Evolutionary conservation across 2,329 filamentous ascomycete species (phyloP).

Genomic region (Massarina eburnea): DNA sequence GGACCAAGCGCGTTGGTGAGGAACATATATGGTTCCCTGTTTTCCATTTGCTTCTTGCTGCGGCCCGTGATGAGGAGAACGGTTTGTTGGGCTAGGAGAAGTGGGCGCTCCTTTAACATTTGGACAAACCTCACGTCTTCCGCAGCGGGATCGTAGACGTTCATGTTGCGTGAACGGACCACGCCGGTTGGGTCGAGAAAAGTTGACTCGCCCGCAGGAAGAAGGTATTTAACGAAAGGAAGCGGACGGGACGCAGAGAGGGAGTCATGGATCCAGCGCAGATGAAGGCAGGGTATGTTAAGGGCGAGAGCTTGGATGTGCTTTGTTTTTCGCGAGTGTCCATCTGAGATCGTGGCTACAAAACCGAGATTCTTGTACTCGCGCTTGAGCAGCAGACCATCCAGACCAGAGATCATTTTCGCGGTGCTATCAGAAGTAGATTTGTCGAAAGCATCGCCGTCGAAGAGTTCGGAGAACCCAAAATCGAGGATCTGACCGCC

Average conservation of each 20-base stretch:
- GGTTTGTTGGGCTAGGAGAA: slow-evolving; percentile 63
- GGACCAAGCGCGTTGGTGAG: slow-evolving; percentile 78
- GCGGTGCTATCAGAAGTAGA: slow-evolving; percentile 19
- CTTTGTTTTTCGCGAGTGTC: slow-evolving; percentile 82
- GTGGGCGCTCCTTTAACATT: slow-evolving; percentile 50
- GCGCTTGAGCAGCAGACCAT: slow-evolving; percentile 56
- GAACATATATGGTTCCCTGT: slow-evolving; percentile 74
- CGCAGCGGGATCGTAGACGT: slow-evolving; percentile 58
- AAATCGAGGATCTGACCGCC: slow-evolving; percentile 72
- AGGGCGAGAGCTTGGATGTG: slow-evolving; percentile 94
- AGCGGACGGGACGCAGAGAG: slow-evolving; percentile 62
- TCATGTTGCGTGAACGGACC: slow-evolving; percentile 71
- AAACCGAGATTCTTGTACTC: slow-evolving; percentile 66
- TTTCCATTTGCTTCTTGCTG: slow-evolving; percentile 62
- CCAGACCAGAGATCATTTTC: slow-evolving; percentile 13
- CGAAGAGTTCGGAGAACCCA: slow-evolving; percentile 83
- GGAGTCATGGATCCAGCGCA: slow-evolving; percentile 78
- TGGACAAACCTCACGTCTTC: slow-evolving; percentile 44
- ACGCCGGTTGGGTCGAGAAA: slow-evolving; percentile 69
- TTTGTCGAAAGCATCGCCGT: slow-evolving; percentile 41
- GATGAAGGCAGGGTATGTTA: slow-evolving; percentile 80
- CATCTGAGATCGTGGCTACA: slow-evolving; percentile 81
- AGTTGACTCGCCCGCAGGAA: slow-evolving; percentile 79
- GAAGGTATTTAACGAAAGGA: slow-evolving; percentile 78
- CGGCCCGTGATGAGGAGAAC: slow-evolving; percentile 74